Evolutionary conservation across 164 flowering plant species (phyloP).

Genomic region (Aristolochia californica): DNA sequence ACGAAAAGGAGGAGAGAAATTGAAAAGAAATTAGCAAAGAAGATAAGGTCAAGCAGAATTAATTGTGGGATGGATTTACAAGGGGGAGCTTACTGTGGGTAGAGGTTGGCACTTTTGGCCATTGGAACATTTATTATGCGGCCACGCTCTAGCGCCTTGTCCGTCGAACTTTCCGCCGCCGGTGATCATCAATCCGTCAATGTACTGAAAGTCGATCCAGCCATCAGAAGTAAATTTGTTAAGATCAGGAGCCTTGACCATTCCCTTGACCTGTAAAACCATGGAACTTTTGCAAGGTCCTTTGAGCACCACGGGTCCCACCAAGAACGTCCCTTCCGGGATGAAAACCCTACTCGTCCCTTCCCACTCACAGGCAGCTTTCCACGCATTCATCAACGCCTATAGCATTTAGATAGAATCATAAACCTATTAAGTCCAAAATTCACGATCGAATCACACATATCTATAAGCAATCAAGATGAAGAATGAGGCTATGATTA

Average conservation of each 20-base stretch:
- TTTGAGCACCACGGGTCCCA: no score
- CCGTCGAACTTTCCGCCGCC: slow-evolving; percentile 13
- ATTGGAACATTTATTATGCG: slow-evolving; percentile 6
- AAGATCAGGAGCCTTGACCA: slow-evolving; percentile 7
- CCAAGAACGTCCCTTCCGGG: no score
- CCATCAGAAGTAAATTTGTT: not conserved
- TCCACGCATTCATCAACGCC: slow-evolving; percentile 10
- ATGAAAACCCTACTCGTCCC: no score
- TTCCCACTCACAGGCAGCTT: slow-evolving; percentile 11
- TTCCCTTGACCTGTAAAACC: no score
- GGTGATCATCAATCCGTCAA: slow-evolving; percentile 2
- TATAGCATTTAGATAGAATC: not conserved
- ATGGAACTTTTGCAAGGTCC: no score
- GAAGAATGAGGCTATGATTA: not conserved
- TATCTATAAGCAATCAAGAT: no score
- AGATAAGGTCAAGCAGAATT: no score
- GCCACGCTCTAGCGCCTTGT: slow-evolving; percentile 12
- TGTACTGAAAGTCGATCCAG: slow-evolving; percentile 6
- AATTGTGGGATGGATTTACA: no score
- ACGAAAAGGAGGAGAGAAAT: no score
- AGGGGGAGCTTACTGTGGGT: slow-evolving; percentile 2
- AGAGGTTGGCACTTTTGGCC: slow-evolving; percentile 3
- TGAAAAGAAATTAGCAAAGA: no score
- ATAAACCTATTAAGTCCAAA: no score
- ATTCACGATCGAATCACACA: no score